Conservation (phyloP, 2,329 filamentous ascomycete species). For the Apiospora sp. region DNA sequence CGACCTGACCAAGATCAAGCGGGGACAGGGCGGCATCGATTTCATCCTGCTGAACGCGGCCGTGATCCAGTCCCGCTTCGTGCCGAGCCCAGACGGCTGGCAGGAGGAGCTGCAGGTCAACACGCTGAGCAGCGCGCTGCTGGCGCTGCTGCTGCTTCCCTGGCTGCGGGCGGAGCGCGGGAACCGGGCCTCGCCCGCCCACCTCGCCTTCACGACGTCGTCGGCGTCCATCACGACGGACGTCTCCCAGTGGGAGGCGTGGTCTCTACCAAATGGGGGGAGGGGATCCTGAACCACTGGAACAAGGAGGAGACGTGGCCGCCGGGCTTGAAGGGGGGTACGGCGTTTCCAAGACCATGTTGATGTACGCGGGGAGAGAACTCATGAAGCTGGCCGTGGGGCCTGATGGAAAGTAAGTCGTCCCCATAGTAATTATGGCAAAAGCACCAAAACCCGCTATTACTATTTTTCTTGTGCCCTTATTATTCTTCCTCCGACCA, state of each 20-base stretch:
- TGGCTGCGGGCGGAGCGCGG: slow-evolving; percentile 7
- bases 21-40: slow-evolving; percentile 12
- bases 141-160: slow-evolving; percentile 15
- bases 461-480: not conserved
- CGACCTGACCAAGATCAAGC: not conserved
- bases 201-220: slow-evolving; percentile 3
- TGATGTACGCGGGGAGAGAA: slow-evolving; percentile 8
- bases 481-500: not conserved
- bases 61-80: not conserved
- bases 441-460: not conserved
- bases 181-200: not conserved
- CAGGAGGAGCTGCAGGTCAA: slow-evolving; percentile 18
- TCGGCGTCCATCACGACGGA: not conserved
- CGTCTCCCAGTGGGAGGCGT: not conserved
- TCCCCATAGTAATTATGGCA: not conserved
- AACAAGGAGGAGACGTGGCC: slow-evolving; percentile 18
- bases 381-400: not conserved
- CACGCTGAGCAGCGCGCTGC: slow-evolving; percentile 15
- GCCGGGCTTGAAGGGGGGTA: slow-evolving; percentile 9
- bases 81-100: slow-evolving; percentile 3
- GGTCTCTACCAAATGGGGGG: not conserved
- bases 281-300: slow-evolving; percentile 11
- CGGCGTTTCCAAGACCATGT: not conserved
- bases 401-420: slow-evolving; percentile 14
- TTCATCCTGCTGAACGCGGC: slow-evolving; percentile 15